Evolutionary conservation across 352 stramenopile species (phyloP).

Genomic region (Phytophthora pluvialis): DNA sequence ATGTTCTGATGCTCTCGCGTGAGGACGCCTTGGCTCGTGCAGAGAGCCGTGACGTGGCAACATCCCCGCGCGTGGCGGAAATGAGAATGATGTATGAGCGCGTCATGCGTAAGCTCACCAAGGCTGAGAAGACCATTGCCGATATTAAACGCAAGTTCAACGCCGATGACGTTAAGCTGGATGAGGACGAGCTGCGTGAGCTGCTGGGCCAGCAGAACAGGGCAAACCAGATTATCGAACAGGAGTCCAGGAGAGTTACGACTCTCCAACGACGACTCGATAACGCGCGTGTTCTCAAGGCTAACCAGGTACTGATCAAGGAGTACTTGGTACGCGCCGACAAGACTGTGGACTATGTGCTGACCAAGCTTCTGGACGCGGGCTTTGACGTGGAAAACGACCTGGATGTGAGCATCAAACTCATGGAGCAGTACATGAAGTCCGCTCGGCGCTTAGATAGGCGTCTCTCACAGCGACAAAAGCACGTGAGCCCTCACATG

Average conservation of each 20-base stretch:
- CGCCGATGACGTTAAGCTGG: slow-evolving; percentile 18
- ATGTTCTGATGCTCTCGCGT: slow-evolving; percentile 56
- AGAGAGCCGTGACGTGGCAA: slow-evolving; percentile 44
- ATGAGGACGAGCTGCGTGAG: slow-evolving; percentile 31
- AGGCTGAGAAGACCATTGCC: slow-evolving; percentile 26
- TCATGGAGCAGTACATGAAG: slow-evolving; percentile 86
- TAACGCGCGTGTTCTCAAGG: slow-evolving; percentile 48
- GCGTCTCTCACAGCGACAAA: slow-evolving; percentile 57
- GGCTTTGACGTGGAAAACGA: slow-evolving; percentile 46
- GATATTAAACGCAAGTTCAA: slow-evolving; percentile 23
- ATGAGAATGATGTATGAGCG: slow-evolving; percentile 54
- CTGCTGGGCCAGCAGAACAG: slow-evolving; percentile 30
- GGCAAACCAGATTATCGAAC: slow-evolving; percentile 27
- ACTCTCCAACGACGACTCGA: slow-evolving; percentile 52
- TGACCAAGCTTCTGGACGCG: slow-evolving; percentile 49
- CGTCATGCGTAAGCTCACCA: slow-evolving; percentile 35
- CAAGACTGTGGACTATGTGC: slow-evolving; percentile 46
- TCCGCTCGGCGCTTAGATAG: slow-evolving; percentile 60
- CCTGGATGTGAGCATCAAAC: slow-evolving; percentile 58
- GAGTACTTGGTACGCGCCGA: slow-evolving; percentile 57
- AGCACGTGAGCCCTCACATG: slow-evolving; percentile 59
- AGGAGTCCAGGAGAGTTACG: slow-evolving; percentile 39
- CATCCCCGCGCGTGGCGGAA: slow-evolving; percentile 51
- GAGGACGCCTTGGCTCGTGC: slow-evolving; percentile 47
- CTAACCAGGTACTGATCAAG: slow-evolving; percentile 56